These are phyloP conservation scores for Echium plantagineum DNA, from an alignment of 257 asterid species.

Conservation along the genomic window DNA sequence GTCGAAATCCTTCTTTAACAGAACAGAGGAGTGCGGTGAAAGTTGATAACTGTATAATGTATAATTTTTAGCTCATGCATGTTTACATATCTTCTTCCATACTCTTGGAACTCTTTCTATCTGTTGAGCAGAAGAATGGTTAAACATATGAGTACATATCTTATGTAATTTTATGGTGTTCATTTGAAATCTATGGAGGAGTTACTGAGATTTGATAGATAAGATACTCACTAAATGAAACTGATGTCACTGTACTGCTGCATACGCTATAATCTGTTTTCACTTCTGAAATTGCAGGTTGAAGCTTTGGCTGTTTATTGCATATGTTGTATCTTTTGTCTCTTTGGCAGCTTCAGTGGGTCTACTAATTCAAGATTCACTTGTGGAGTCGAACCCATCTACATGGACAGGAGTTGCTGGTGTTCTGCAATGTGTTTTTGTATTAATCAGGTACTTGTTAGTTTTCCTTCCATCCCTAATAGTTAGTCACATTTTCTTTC, in stretches of 20 bases:
- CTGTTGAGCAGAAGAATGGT: too few species aligned
- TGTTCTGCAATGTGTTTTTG: slow-evolving; percentile 78
- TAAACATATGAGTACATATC: too few species aligned
- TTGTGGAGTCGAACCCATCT: slow-evolving; percentile 68
- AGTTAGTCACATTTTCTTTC: not conserved
- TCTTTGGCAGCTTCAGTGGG: slow-evolving; percentile 99
- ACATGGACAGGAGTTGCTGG: slow-evolving; percentile 98
- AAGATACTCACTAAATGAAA: not conserved
- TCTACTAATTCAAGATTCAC: slow-evolving; percentile 76
- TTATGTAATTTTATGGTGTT: too few species aligned
- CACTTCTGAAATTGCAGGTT: slow-evolving; percentile 39
- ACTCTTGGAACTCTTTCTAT: too few species aligned
- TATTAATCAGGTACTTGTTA: slow-evolving; percentile 54
- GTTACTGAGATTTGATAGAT: too few species aligned
- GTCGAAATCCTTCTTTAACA: too few species aligned
- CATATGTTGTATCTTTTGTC: slow-evolving; percentile 86
- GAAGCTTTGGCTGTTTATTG: slow-evolving; percentile 97
- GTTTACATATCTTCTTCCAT: too few species aligned
- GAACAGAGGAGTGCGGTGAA: too few species aligned
- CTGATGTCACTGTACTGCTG: not conserved
- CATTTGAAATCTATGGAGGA: too few species aligned
- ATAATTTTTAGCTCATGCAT: too few species aligned
- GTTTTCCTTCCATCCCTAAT: too few species aligned
- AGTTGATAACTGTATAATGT: too few species aligned
- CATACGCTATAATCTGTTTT: not conserved